Conservation (phyloP, 2,329 filamentous ascomycete genomes). For the Zalaria obscura region DNA sequence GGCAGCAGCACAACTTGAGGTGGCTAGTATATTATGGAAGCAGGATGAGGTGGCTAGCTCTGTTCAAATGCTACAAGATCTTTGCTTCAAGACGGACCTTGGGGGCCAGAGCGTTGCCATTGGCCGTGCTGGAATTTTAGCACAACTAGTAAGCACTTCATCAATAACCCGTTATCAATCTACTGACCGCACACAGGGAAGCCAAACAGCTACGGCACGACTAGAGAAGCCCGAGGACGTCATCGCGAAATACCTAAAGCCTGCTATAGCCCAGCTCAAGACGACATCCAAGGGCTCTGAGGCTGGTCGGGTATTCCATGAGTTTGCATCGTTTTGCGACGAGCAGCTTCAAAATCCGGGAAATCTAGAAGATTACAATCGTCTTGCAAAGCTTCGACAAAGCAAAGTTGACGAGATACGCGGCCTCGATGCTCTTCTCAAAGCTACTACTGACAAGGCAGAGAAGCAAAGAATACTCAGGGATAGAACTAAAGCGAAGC, state of each 20-base stretch:
- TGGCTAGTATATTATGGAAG: conserved; percentile 85
- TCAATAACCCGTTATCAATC: conserved; percentile 6
- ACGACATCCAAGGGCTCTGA: conserved; percentile 53
- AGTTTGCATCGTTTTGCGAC: conserved; percentile 92
- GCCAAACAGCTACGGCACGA: conserved; percentile 77
- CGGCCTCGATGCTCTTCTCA: conserved; percentile 51
- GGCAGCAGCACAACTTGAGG: conserved; percentile 64
- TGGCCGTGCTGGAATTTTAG: conserved; percentile 64
- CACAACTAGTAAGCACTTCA: conserved; percentile 50
- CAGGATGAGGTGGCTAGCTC: conserved; percentile 81
- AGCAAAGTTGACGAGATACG: conserved; percentile 69
- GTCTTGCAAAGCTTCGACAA: conserved; percentile 64
- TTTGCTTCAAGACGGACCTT: conserved; percentile 48
- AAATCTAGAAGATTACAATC: conserved; percentile 67
- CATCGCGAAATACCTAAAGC: conserved; percentile 70
- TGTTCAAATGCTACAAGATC: conserved; percentile 70
- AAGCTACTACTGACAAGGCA: conserved; percentile 26
- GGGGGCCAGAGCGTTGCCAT: conserved; percentile 58
- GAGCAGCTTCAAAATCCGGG: conserved; percentile 82
- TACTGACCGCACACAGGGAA: conserved; percentile 36
- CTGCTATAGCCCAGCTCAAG: conserved; percentile 69
- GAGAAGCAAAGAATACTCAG: conserved; percentile 41
- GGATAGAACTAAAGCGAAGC: conserved; percentile 58
- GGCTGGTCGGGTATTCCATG: conserved; percentile 80
- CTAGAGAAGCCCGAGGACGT: conserved; percentile 86